phyloP scores from a whole-genome alignment of 345 rosid genomes.

The Lepidium africanum region DNA sequence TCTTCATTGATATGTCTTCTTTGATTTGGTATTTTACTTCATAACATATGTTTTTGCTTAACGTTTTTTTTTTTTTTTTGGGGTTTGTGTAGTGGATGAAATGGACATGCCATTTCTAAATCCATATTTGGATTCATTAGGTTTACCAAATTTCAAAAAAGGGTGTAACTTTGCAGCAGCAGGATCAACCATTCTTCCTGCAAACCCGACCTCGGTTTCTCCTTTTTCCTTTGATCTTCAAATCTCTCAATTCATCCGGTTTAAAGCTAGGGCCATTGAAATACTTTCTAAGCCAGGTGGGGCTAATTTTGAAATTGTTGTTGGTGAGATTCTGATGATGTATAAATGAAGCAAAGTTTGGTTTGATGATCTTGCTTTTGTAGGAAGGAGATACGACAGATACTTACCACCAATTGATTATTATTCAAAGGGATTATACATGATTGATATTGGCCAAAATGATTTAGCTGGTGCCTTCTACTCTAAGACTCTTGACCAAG shows the following conservation, averaged over 20 bases:
- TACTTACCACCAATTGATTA: conserved; percentile 64
- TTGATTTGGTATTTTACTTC: background rate
- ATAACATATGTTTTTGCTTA: background rate
- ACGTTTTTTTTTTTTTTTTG: background rate
- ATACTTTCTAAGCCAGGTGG: conserved; percentile 43
- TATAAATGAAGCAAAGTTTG: background rate
- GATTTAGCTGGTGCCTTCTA: conserved; percentile 96
- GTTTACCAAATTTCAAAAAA: conserved; percentile 63
- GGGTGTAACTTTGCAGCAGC: conserved; percentile 97
- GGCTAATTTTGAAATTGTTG: background rate
- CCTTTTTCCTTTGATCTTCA: conserved; percentile 80
- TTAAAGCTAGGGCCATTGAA: conserved; percentile 62
- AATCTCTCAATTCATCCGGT: conserved; percentile 71
- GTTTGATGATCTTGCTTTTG: background rate
- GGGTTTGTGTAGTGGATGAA: conserved; percentile 63
- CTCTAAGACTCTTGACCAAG: conserved; percentile 76
- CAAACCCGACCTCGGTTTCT: conserved; percentile 61
- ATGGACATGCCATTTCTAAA: conserved; percentile 88
- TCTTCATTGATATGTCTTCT: background rate
- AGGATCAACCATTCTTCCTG: conserved; percentile 69
- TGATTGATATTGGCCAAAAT: conserved; percentile 93
- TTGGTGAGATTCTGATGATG: background rate
- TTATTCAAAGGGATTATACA: conserved; percentile 64
- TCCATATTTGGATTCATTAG: conserved; percentile 81
- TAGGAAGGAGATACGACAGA: conserved; percentile 48